Percentiles rank a stretch among this genome's conserved stretches.
phyloP scores from a whole-genome alignment of 192 early-diverging fungal species.

The Radiomyces spectabilis region DNA sequence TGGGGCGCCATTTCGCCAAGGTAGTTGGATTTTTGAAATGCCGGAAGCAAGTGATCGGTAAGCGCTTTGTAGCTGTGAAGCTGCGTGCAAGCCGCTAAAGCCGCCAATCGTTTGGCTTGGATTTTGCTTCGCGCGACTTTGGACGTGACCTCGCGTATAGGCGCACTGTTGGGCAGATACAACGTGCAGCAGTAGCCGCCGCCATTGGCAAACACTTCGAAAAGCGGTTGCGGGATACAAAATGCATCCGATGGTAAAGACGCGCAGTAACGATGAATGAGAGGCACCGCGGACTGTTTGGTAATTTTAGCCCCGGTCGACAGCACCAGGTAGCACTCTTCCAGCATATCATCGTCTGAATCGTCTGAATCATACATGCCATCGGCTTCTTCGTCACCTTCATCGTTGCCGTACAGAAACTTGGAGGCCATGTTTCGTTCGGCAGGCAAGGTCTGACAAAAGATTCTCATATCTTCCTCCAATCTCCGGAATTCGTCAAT shows the following conservation, averaged over 20 bases:
- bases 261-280: constrained; percentile 68
- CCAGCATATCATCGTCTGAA: constrained; percentile 33
- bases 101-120: constrained; percentile 61
- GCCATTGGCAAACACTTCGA: constrained; percentile 21
- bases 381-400: constrained; percentile 6
- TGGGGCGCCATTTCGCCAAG: constrained; percentile 14
- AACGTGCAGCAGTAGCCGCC: constrained; percentile 42
- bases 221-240: constrained; percentile 47
- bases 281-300: constrained; percentile 52
- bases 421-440: constrained; percentile 24
- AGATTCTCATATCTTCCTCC: constrained; percentile 57
- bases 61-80: constrained; percentile 63
- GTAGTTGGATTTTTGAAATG: constrained; percentile 17
- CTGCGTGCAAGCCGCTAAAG: constrained; percentile 62
- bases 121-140: constrained; percentile 46
- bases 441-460: constrained; percentile 42
- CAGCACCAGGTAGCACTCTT: constrained; percentile 47
- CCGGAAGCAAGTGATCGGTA: constrained; percentile 66
- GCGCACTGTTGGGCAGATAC: constrained; percentile 55
- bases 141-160: constrained; percentile 42
- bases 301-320: constrained; percentile 68
- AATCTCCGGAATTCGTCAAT: constrained; percentile 28
- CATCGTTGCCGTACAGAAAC: constrained; percentile 6
- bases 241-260: constrained; percentile 58
- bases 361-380: constrained; percentile 10